Percentiles rank a stretch among this genome's conserved stretches.
These are phyloP conservation scores for Ophiostoma populinum DNA, from an alignment of 2,329 filamentous ascomycete genomes.

Conservation along the genomic window DNA sequence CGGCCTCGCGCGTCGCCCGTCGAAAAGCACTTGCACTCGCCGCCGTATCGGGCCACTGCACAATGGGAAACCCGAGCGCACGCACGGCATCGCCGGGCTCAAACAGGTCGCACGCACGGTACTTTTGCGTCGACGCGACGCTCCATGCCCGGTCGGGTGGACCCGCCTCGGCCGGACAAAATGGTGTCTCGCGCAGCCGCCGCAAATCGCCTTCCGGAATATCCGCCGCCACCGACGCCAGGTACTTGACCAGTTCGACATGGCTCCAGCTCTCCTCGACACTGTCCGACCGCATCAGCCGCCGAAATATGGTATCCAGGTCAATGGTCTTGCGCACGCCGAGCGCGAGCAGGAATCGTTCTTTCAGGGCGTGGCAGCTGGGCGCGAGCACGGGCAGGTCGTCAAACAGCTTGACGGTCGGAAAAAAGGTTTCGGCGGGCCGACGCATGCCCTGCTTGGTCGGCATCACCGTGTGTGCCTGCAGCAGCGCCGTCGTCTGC, in stretches of 20 bases:
- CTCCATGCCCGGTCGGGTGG: conserved; percentile 36
- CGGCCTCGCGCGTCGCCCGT: conserved; percentile 54
- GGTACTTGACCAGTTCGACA: conserved; percentile 84
- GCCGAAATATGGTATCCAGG: conserved; percentile 78
- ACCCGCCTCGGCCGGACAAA: conserved; percentile 63
- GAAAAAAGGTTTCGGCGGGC: conserved; percentile 77
- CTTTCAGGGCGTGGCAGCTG: conserved; percentile 63
- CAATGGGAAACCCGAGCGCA: conserved; percentile 52
- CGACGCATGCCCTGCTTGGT: conserved; percentile 81
- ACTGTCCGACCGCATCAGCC: conserved; percentile 44
- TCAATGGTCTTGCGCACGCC: conserved; percentile 94
- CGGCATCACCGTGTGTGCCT: conserved; percentile 59
- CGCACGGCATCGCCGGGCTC: conserved; percentile 59
- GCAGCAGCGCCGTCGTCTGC: conserved; percentile 46
- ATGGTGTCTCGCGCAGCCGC: conserved; percentile 57
- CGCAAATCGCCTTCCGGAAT: conserved; percentile 71
- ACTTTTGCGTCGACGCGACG: conserved; percentile 35
- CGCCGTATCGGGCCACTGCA: conserved; percentile 63
- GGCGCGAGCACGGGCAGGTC: conserved; percentile 65
- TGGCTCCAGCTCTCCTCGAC: conserved; percentile 59
- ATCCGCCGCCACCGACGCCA: conserved; percentile 76
- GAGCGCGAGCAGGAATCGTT: conserved; percentile 68
- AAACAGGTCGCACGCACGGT: conserved; percentile 63
- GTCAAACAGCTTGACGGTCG: conserved; percentile 85
- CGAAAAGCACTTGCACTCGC: conserved; percentile 45